A percentile compares a stretch with the other conserved stretches of the same genome.
phyloP scores from a whole-genome alignment of 2,329 filamentous ascomycete genomes.

The Passalora sequoiae region DNA sequence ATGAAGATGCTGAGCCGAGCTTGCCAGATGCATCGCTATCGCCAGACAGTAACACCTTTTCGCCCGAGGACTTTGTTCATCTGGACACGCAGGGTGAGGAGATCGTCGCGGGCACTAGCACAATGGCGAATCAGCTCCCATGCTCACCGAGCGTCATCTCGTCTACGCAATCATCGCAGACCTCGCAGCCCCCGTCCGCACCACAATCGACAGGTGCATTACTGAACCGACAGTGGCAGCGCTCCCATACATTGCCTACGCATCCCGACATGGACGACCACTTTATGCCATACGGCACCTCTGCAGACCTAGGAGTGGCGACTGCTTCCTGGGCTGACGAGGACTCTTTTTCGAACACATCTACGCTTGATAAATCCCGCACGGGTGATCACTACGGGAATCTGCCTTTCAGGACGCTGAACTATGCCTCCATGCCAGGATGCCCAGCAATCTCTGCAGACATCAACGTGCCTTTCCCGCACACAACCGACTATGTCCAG shows the following conservation, averaged over 20 bases:
- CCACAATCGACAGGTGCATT: neutral
- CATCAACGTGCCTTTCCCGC: neutral
- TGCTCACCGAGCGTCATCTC: conserved; percentile 8
- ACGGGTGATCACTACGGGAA: neutral
- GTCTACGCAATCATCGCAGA: conserved; percentile 3
- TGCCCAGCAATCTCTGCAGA: neutral
- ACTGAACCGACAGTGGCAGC: conserved; percentile 9
- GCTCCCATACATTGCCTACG: conserved; percentile 9
- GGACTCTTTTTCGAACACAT: conserved; percentile 3
- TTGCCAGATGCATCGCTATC: conserved; percentile 17
- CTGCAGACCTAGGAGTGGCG: neutral
- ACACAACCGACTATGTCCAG: too few relatives aligned
- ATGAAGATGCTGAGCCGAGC: conserved; percentile 16
- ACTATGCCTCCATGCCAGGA: neutral
- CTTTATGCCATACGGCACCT: conserved; percentile 3
- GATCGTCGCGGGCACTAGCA: conserved; percentile 5
- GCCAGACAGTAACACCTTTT: conserved; percentile 14
- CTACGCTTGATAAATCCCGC: conserved; percentile 2
- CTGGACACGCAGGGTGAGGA: conserved; percentile 9
- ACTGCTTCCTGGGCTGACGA: conserved; percentile 7
- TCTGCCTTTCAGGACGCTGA: conserved; percentile 1
- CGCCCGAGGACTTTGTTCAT: conserved; percentile 22
- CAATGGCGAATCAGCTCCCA: conserved; percentile 15
- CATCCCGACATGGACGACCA: conserved; percentile 13
- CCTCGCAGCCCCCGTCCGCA: conserved; percentile 3